Conservation (phyloP, 2,329 filamentous ascomycete genomes). For the Scedosporium boydii region DNA sequence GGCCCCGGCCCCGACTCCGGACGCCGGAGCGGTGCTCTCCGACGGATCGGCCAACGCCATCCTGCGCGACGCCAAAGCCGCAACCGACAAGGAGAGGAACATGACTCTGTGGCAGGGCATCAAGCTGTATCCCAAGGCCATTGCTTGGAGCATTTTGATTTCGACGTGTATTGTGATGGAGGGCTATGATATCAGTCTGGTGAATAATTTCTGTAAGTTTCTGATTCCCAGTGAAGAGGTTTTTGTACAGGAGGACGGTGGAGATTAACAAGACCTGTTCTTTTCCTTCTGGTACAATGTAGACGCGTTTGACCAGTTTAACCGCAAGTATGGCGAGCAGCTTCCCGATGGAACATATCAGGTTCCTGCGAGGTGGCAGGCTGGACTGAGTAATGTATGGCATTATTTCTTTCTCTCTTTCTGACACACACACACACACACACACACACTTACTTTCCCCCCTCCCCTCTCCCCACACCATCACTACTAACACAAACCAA, state of each 20-base stretch:
- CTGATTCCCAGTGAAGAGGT: conserved; percentile 30
- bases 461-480: conserved; percentile 21
- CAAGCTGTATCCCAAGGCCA: conserved; percentile 58
- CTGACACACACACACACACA: too few species aligned
- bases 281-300: neutral
- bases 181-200: conserved; percentile 26
- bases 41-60: neutral
- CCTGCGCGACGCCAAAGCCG: conserved; percentile 16
- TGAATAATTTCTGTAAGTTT: conserved; percentile 28
- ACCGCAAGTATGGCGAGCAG: conserved; percentile 16
- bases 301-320: conserved; percentile 15
- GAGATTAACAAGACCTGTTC: too few species aligned
- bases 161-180: conserved; percentile 33
- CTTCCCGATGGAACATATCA: conserved; percentile 18
- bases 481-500: conserved; percentile 57
- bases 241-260: too few species aligned
- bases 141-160: conserved; percentile 26
- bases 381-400: conserved; percentile 17
- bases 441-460: conserved; percentile 31
- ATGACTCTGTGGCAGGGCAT: conserved; percentile 72
- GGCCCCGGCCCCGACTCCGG: neutral
- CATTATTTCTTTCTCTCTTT: conserved; percentile 28
- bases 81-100: conserved; percentile 52
- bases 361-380: conserved; percentile 39
- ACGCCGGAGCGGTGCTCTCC: neutral